Evolutionary conservation across 768 basidiomycete species (phyloP).

Genomic region (Amanita muscaria): DNA sequence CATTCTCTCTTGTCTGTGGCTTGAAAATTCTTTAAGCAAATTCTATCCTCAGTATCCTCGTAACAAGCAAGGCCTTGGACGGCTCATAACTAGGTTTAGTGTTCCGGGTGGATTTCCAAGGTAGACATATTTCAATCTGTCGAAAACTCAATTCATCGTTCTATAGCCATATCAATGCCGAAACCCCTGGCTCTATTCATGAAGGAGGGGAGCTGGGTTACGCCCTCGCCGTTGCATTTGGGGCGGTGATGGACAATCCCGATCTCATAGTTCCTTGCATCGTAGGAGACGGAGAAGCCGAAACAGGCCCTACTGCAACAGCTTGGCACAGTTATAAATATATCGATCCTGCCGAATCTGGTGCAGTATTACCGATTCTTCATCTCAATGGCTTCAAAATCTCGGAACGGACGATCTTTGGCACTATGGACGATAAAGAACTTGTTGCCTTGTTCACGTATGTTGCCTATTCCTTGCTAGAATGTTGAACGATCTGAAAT

Average conservation of each 20-base stretch:
- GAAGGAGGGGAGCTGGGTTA: constrained; percentile 91
- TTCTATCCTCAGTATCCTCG: constrained; percentile 55
- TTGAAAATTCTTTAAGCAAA: constrained; percentile 62
- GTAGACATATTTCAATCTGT: constrained; percentile 26
- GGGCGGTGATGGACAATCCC: constrained; percentile 87
- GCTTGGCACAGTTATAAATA: constrained; percentile 89
- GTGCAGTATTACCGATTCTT: constrained; percentile 86
- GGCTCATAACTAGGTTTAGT: constrained; percentile 68
- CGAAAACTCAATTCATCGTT: no score
- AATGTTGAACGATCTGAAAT: no score
- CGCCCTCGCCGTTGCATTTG: constrained; percentile 78
- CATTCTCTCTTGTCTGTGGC: constrained; percentile 77
- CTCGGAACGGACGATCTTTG: constrained; percentile 82
- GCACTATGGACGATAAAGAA: constrained; percentile 87
- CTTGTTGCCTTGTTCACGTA: constrained; percentile 67
- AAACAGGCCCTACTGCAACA: constrained; percentile 70
- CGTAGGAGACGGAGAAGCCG: constrained; percentile 85
- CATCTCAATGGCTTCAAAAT: constrained; percentile 90
- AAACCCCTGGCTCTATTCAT: constrained; percentile 85
- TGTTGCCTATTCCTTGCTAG: constrained; percentile 11
- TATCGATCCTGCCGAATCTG: constrained; percentile 82
- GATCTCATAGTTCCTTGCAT: constrained; percentile 74
- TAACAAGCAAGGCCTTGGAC: constrained; percentile 48
- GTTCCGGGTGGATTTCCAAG: constrained; percentile 81
- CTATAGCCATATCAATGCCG: constrained; percentile 67